A percentile compares a stretch with the other conserved stretches of the same genome.
Evolutionary conservation across 192 early-diverging fungal genomes (phyloP).

Genomic region (Dissophora globulifera): DNA sequence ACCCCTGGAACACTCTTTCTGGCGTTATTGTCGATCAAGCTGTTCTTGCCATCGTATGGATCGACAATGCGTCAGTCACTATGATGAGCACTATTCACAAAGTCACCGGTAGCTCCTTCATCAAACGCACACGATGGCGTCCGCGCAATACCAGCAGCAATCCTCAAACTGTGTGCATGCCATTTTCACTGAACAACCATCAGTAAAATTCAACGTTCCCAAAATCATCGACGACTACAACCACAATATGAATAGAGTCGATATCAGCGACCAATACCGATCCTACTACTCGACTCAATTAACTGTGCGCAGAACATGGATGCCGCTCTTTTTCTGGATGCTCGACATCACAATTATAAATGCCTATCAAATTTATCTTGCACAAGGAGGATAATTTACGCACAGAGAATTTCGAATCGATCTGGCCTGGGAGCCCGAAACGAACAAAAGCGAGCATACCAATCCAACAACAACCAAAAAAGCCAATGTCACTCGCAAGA

Average conservation of each 20-base stretch:
- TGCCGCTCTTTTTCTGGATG: constrained; percentile 32
- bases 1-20: constrained; percentile 21
- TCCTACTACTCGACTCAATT: constrained; percentile 36
- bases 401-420: too few species aligned
- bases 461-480: too few species aligned
- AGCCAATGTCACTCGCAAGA: too few species aligned
- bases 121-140: neutral
- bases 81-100: constrained; percentile 45
- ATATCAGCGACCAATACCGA: constrained; percentile 26
- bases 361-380: too few species aligned
- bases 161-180: constrained; percentile 15
- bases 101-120: neutral
- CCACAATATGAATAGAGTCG: constrained; percentile 37
- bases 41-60: constrained; percentile 34
- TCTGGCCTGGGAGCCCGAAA: too few species aligned
- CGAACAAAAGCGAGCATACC: too few species aligned
- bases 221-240: constrained; percentile 41
- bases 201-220: constrained; percentile 8
- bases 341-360: constrained; percentile 25
- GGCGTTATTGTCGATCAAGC: constrained; percentile 6
- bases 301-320: constrained; percentile 34
- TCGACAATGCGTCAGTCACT: constrained; percentile 50
- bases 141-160: constrained; percentile 27
- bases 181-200: constrained; percentile 2
- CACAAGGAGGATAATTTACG: too few species aligned